These are phyloP conservation scores for Starmerella sp. DNA, from an alignment of 805 yeast genomes.

Conservation along the genomic window DNA sequence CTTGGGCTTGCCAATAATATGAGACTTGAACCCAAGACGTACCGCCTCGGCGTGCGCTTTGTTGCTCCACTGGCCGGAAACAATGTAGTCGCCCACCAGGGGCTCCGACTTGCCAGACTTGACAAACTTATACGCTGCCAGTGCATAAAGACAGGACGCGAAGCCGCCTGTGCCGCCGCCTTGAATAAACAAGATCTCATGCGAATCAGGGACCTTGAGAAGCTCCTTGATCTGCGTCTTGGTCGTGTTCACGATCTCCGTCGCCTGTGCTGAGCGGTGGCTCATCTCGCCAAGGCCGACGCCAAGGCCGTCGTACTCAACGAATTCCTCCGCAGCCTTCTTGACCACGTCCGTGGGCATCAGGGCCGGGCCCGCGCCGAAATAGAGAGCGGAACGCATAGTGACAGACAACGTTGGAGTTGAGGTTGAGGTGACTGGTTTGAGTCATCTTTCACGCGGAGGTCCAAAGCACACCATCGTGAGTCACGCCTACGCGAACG, in stretches of 20 bases:
- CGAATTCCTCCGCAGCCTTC: constrained; percentile 75
- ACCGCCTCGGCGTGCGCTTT: constrained; percentile 79
- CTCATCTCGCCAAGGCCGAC: constrained; percentile 94
- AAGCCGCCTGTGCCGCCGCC: constrained; percentile 98
- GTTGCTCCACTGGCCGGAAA: constrained; percentile 91
- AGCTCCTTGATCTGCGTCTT: constrained; percentile 55
- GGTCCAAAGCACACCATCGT: too few species aligned
- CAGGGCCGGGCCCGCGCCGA: constrained; percentile 98
- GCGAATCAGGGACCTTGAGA: constrained; percentile 73
- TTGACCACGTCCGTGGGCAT: constrained; percentile 75
- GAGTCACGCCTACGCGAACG: too few species aligned
- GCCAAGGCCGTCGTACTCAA: constrained; percentile 57
- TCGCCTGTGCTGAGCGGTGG: constrained; percentile 82
- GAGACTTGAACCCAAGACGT: constrained; percentile 68
- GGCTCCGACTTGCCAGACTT: constrained; percentile 53
- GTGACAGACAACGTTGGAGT: not conserved
- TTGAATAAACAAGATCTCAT: constrained; percentile 88
- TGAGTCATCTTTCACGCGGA: not conserved
- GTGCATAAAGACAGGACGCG: constrained; percentile 73
- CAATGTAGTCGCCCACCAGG: constrained; percentile 59
- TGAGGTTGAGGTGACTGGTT: not conserved
- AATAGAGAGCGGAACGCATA: constrained; percentile 38
- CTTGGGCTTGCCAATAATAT: constrained; percentile 57
- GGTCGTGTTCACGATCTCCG: constrained; percentile 62
- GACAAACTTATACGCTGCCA: constrained; percentile 61